These are phyloP conservation scores for Dictyostelium brefeldianum DNA, from an alignment of 78 protist genomes.

Conservation along the genomic window DNA sequence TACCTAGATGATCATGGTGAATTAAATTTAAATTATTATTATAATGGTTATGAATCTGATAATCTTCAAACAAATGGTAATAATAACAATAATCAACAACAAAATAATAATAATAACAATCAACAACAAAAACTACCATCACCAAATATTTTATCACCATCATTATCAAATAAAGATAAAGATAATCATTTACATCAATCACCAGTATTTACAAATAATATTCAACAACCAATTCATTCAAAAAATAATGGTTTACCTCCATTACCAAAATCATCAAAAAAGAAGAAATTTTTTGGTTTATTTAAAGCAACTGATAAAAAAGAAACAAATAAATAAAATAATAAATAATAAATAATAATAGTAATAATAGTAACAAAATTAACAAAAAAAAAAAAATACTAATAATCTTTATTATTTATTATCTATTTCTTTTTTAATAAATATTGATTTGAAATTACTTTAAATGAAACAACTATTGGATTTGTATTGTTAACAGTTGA, in stretches of 20 bases:
- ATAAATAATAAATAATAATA: no score
- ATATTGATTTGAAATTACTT: constrained; percentile 81
- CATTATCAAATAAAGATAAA: background rate
- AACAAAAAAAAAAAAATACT: no score
- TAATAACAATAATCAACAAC: background rate
- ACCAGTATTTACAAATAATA: background rate
- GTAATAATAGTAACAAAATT: no score
- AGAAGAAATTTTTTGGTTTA: constrained; percentile 64
- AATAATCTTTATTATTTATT: background rate
- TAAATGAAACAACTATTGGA: constrained; percentile 24
- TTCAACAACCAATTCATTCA: background rate
- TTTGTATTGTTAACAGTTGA: background rate
- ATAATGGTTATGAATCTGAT: no score
- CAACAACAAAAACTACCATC: background rate
- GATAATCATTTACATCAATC: background rate
- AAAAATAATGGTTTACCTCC: constrained; percentile 22
- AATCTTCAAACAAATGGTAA: background rate
- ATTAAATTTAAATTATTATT: background rate
- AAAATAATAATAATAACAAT: no score
- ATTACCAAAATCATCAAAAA: constrained; percentile 32
- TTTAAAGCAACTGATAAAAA: background rate
- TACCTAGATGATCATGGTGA: background rate
- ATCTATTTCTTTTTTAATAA: constrained; percentile 71
- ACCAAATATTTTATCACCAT: background rate
- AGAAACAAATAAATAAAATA: no score